A percentile compares a stretch with the other conserved stretches of the same genome.
Conservation (phyloP, 805 yeast genomes). For the Wickerhamiella galacta region DNA sequence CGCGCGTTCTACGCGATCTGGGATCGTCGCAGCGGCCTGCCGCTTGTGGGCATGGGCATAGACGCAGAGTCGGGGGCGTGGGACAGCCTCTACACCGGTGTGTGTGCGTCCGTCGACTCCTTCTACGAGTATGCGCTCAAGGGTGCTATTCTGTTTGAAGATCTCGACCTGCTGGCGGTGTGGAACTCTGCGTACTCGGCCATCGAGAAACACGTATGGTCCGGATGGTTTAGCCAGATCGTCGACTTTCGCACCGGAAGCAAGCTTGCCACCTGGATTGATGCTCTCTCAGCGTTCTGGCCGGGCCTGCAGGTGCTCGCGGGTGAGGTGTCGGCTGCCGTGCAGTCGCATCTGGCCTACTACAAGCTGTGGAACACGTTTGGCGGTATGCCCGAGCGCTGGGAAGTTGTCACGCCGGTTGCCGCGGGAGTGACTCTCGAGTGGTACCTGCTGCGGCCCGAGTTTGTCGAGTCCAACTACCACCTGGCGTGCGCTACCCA, state of each 20-base stretch:
- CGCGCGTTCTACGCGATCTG: conserved; percentile 54
- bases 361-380: conserved; percentile 65
- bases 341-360: conserved; percentile 40
- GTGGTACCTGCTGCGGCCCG: conserved; percentile 92
- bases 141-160: conserved; percentile 55
- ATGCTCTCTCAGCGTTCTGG: conserved; percentile 74
- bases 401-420: conserved; percentile 29
- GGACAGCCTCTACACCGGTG: conserved; percentile 49
- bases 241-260: conserved; percentile 38
- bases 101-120: conserved; percentile 86
- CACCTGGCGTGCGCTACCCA: conserved; percentile 66
- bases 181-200: conserved; percentile 42
- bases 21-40: conserved; percentile 42
- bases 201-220: conserved; percentile 32
- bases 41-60: conserved; percentile 64
- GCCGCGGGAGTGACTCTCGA: conserved; percentile 39
- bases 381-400: conserved; percentile 77
- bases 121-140: conserved; percentile 80
- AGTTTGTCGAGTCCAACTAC: conserved; percentile 78
- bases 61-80: conserved; percentile 41
- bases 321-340: conserved; percentile 58
- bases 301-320: conserved; percentile 68
- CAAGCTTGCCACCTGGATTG: conserved; percentile 52
- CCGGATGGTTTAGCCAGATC: conserved; percentile 39
- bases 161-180: conserved; percentile 31